Evolutionary conservation across 164 flowering plant species (phyloP).

Genomic region (Annona cherimola): DNA sequence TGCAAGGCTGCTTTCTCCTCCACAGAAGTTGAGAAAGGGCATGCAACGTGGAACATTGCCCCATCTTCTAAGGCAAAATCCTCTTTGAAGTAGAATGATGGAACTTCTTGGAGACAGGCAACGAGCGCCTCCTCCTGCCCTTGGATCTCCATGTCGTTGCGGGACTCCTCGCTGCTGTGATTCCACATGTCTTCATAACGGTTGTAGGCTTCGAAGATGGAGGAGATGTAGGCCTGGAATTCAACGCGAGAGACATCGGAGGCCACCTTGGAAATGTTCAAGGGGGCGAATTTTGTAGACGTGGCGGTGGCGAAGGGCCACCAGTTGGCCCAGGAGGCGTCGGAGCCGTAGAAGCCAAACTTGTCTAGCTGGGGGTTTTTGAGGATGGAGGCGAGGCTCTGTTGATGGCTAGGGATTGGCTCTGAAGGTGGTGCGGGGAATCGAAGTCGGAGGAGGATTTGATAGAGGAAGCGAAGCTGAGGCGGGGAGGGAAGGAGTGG

Average conservation of each 20-base stretch:
- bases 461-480: constrained; percentile 20
- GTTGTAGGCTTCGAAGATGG: constrained; percentile 50
- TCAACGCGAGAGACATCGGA: constrained; percentile 54
- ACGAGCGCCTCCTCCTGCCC: constrained; percentile 85
- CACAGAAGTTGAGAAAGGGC: constrained; percentile 51
- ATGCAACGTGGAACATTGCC: constrained; percentile 74
- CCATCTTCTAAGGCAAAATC: constrained; percentile 90
- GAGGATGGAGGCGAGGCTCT: constrained; percentile 83
- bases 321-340: constrained; percentile 65
- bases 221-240: constrained; percentile 47
- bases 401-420: constrained; percentile 16
- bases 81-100: constrained; percentile 84
- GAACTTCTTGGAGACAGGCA: constrained; percentile 85
- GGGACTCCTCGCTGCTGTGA: constrained; percentile 42
- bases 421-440: constrained; percentile 17
- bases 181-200: constrained; percentile 77
- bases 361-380: constrained; percentile 72
- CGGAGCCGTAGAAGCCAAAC: constrained; percentile 40
- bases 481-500: constrained; percentile 7
- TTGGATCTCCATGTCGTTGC: constrained; percentile 7
- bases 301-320: constrained; percentile 50
- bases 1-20: constrained; percentile 63
- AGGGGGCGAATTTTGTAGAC: constrained; percentile 48
- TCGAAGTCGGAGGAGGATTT: constrained; percentile 15
- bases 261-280: constrained; percentile 24